Conservation (phyloP, 345 rosid species). For the Salix arbutifolia region DNA sequence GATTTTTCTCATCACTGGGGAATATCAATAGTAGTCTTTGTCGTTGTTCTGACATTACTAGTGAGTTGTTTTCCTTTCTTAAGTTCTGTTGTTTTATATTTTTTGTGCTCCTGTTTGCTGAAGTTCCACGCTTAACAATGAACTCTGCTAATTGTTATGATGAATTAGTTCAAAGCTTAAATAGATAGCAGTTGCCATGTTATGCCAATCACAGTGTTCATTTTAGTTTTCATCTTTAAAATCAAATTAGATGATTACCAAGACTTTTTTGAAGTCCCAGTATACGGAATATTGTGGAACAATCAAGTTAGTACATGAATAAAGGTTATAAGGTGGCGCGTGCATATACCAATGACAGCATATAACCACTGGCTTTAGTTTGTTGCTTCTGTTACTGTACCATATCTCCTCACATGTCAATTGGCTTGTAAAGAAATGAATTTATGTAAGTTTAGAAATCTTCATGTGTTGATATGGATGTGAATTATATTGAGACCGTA, state of each 20-base stretch:
- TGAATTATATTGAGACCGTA: neutral
- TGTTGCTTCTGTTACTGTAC: neutral
- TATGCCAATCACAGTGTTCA: neutral
- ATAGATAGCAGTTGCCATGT: neutral
- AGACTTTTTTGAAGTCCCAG: neutral
- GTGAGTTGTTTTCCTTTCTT: constrained; percentile 48
- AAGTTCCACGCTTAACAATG: neutral
- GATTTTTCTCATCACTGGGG: constrained; percentile 70
- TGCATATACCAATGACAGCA: neutral
- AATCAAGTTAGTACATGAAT: neutral
- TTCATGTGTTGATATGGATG: neutral
- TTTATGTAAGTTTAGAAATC: neutral
- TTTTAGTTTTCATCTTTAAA: neutral
- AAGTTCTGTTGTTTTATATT: constrained; percentile 1
- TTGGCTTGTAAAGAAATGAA: neutral
- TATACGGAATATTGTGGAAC: neutral
- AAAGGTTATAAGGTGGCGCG: neutral
- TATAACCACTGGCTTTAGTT: neutral
- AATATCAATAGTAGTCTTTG: constrained; percentile 50
- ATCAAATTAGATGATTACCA: neutral
- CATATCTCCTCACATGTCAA: neutral
- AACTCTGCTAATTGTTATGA: neutral
- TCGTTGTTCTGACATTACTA: constrained; percentile 42
- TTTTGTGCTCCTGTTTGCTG: neutral
- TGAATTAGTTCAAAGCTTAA: neutral